These are phyloP conservation scores for Fraxinus albicans DNA, from an alignment of 305 asterid species.

Conservation along the genomic window DNA sequence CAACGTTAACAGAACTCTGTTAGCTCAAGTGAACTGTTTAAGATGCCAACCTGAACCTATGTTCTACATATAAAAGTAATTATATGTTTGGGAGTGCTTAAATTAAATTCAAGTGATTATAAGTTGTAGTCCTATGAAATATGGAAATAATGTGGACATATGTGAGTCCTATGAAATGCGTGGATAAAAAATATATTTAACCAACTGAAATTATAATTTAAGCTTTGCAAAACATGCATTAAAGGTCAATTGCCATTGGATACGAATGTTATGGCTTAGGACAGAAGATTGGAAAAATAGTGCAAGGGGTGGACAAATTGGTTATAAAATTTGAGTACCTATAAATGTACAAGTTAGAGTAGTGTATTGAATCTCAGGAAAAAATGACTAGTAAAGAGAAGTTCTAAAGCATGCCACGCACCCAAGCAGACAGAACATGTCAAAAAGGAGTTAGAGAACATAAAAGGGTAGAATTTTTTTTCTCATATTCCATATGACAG, in stretches of 20 bases:
- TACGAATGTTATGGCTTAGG: too few species aligned
- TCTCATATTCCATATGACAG: constrained; percentile 63
- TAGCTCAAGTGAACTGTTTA: neutral
- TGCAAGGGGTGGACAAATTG: neutral
- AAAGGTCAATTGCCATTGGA: neutral
- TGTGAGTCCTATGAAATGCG: neutral
- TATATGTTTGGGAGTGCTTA: neutral
- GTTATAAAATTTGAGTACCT: neutral
- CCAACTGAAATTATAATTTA: neutral
- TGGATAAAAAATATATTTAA: neutral
- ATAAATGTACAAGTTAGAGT: neutral
- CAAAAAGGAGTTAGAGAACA: constrained; percentile 18
- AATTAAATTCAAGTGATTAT: too few species aligned
- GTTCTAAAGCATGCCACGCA: constrained; percentile 13
- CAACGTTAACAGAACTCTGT: neutral
- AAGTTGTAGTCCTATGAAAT: neutral
- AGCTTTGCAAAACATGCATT: neutral
- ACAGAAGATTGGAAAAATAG: neutral
- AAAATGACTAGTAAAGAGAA: neutral
- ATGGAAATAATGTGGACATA: neutral
- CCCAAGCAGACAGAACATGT: constrained; percentile 30
- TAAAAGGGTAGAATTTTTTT: constrained; percentile 19
- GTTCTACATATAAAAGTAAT: neutral
- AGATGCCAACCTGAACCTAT: neutral
- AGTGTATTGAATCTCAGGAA: neutral